A percentile compares a stretch with the other conserved stretches of the same genome.
phyloP scores from a whole-genome alignment of 2,329 filamentous ascomycete species.

The Hypoxylon sp. region DNA sequence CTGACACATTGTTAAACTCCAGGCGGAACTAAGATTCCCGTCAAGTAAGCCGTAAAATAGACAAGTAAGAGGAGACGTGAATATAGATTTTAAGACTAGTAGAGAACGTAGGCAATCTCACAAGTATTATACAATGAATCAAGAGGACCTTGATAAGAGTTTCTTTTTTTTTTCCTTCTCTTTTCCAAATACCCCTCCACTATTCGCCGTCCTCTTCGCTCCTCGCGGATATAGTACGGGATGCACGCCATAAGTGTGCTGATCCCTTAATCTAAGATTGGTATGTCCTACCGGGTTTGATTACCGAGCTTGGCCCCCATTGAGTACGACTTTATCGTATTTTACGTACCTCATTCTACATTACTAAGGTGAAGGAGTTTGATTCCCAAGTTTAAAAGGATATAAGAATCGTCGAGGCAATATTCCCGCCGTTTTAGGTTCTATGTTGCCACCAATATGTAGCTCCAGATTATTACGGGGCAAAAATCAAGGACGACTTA shows the following conservation, averaged over 20 bases:
- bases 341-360: not conserved
- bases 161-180: constrained; percentile 13
- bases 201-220: constrained; percentile 21
- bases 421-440: not conserved
- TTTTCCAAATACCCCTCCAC: constrained; percentile 14
- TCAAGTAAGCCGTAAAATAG: constrained; percentile 4
- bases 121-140: constrained; percentile 12
- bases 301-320: constrained; percentile 19
- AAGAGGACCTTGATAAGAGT: constrained; percentile 17
- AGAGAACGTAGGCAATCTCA: constrained; percentile 22
- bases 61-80: not conserved
- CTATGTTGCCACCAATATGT: not conserved
- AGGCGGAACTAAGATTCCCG: constrained; percentile 23
- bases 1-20: constrained; percentile 26
- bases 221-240: constrained; percentile 12
- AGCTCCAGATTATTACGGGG: constrained; percentile 1
- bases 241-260: constrained; percentile 12
- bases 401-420: constrained; percentile 11
- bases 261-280: constrained; percentile 35
- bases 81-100: not conserved
- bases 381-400: not conserved
- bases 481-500: constrained; percentile 2
- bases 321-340: constrained; percentile 1
- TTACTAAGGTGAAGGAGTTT: constrained; percentile 7
- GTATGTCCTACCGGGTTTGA: constrained; percentile 35